Base-by-base conservation (phyloP, 495 filamentous ascomycete genomes). In the Pseudomonodictys pantanalensis region DNA sequence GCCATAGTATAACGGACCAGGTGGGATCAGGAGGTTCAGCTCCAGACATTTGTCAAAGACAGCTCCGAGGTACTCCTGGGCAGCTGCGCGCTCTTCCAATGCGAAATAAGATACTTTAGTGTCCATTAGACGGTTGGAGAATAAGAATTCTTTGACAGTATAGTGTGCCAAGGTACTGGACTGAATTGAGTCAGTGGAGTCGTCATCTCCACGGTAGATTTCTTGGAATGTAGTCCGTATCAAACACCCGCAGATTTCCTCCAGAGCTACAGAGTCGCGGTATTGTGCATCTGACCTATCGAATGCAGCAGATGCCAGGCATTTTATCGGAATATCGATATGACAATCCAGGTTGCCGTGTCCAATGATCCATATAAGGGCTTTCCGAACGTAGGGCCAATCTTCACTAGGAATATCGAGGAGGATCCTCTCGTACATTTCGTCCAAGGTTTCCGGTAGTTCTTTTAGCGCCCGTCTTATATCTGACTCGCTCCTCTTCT, bases 391-490 rank as follows among this genome's bases (percentile, higher is more conserved):
- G 9, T 22, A 46, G 23, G 8, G 15, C 42, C 52, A 38, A 12
- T 56, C 52, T 4, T 56, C 52, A 2, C 17, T 35, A n/a, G 39
- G 52, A 30, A 56, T 56, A 2, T 32, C 41, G 15, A 44, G 23
- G n/a, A 56, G 42, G 26, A 45, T 56, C 35, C 52, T 10, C 25
- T 29, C 24, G 41, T 56, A 56, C 10, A 29, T 56, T 17, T 56
- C 52, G 24, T 56, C 39, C 2, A 56, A 28, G 20, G 52, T 56
- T 25, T 56, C 41, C 8, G 52, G 52, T n/a, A 56, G 18, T 6
- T 56, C 24, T 18, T 17, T 56, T 23, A 56, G 25, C 11, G 52
- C 25, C 15, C 43, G 6, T 2, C 23, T 11, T 26, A 56, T 43
- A 2, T 33, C 22, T 2, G 11, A 5, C 17, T 56, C 42, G 17